Evolutionary conservation across 768 basidiomycete genomes (phyloP), one percentile per base, ranked within the genome.

Genomic region (Tricholoma matsutake): DNA sequence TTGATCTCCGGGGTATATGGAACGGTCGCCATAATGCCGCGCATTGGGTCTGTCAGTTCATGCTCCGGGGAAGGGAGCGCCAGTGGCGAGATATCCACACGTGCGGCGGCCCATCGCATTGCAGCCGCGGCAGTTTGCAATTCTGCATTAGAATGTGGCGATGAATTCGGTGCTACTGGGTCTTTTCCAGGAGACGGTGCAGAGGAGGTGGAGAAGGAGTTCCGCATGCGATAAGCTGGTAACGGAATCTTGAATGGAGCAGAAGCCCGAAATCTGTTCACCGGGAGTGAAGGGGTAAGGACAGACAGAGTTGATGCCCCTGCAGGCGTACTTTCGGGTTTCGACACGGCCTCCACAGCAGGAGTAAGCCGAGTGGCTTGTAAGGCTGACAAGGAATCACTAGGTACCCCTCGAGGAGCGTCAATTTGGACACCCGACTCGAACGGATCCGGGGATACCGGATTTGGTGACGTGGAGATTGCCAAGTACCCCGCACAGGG

Each of bases 31-130:
- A 82, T 86, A 20, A 88, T 81, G 34, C 86, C 85, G 37, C 91
- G 86, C 86, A 97, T 87, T 0, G 95, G 95, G 73, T 97, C 95
- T 9, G 88, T 88, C 25, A 96, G 82, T 69, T 97, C 95, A 65
- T 91, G 87, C 69, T 98, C 95, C 0, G 95, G 95, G 10, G 89
- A 92, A 2, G 95, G 94, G 0, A 96, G 80, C 0, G 92, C 87
- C 25, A 98, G 80, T 0, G 95, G 95, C 0, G 92, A 88, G 58
- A 98, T 86, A 65, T 92, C 86, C 9, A 93, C 86, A 22, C 89
- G 81, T 9, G 89, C 84, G 2, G 87, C 92, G n/a, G 93, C 93
- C 83, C 86, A 87, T 37, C 92, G 89, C 76, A 95, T 86, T 1
- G 92, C 87, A 0, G 93, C 92, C 0, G 91, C 92, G 2, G 87